phyloP scores from a whole-genome alignment of 202 grass and related monocot genomes.

The Carex arenaria region DNA sequence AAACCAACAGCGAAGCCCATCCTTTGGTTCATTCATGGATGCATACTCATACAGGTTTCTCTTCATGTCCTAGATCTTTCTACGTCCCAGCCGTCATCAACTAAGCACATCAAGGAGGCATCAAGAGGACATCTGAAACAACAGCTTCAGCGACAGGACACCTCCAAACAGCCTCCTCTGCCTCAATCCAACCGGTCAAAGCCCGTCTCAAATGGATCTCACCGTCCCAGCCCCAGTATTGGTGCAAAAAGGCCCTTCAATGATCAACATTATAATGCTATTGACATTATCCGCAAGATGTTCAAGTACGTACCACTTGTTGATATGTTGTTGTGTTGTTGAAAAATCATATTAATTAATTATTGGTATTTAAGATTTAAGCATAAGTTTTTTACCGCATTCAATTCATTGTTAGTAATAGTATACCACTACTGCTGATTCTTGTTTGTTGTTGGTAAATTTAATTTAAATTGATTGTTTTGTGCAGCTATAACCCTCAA shows the following conservation, averaged over 20 bases:
- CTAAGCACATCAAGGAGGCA: not conserved
- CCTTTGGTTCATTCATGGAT: slow-evolving; percentile 9
- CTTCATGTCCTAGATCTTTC: slow-evolving; percentile 20
- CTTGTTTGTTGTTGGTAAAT: not conserved
- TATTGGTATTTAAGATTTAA: not conserved
- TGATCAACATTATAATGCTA: slow-evolving; percentile 47
- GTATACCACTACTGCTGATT: not conserved
- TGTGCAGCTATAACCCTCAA: slow-evolving; percentile 78
- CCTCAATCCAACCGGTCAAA: not conserved
- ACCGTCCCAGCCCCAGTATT: not conserved
- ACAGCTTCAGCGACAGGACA: not conserved
- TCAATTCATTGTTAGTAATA: not conserved
- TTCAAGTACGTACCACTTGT: slow-evolving; percentile 49
- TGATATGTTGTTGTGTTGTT: not conserved
- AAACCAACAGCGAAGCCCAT: not conserved
- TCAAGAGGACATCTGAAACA: not conserved
- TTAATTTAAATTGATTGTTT: not conserved
- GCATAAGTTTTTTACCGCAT: not conserved
- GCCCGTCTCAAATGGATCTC: not conserved
- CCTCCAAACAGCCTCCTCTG: not conserved
- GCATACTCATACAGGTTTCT: slow-evolving; percentile 22
- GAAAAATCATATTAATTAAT: not conserved
- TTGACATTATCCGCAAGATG: slow-evolving; percentile 74
- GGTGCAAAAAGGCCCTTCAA: slow-evolving; percentile 41
- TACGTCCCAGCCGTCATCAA: not conserved